Base-by-base conservation (phyloP, 148 eudicot genomes). In the Nepenthes mirabilis region DNA sequence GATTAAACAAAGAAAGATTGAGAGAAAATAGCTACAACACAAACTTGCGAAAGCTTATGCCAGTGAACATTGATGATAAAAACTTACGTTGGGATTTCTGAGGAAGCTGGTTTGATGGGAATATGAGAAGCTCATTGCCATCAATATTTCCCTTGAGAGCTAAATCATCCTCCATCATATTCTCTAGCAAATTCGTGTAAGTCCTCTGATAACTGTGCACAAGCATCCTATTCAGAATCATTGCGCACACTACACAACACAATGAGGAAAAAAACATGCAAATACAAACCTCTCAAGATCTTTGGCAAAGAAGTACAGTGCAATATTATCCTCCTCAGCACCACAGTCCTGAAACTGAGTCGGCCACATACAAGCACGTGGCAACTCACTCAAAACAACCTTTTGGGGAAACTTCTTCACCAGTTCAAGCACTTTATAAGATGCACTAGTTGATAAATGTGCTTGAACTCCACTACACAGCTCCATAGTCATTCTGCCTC, bases 291-390 rank as follows among this genome's bases (percentile, higher is more conserved):
- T 93, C 62, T 80, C 87, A 34, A 75, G 57, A 81, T 88, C 99
- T 77, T 79, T 80, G 65, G 99, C 95, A 67, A 88, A 93, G 67
- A 93, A 93, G 75, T 86, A 93, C 47, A 93, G 75, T 6, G 89
- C 96, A 48, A 88, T 77, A 59, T 84, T 79, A 59, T 88, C 89
- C 74, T 88, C 96, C 50, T 52, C 75, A 37, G 75, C 87, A 59
- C 95, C 89, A 57, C 43, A 14, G 56, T 84, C 84, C 76, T 84
- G 87, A 69, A 89, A 93, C 62, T 86, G 95, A n/a, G 59, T 13
- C n/a, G 96, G 96, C 96, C 99, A 93, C 37, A 73, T 75, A 75
- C 79, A 77, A 33, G 72, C 51, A 48, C 96, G 95, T 64, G 85
- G 72, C 59, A 89, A 85, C 77, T 89, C 96, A 72, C 79, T 65